Conservation (phyloP, 352 stramenopile genomes). For the Phytophthora podocarpi region DNA sequence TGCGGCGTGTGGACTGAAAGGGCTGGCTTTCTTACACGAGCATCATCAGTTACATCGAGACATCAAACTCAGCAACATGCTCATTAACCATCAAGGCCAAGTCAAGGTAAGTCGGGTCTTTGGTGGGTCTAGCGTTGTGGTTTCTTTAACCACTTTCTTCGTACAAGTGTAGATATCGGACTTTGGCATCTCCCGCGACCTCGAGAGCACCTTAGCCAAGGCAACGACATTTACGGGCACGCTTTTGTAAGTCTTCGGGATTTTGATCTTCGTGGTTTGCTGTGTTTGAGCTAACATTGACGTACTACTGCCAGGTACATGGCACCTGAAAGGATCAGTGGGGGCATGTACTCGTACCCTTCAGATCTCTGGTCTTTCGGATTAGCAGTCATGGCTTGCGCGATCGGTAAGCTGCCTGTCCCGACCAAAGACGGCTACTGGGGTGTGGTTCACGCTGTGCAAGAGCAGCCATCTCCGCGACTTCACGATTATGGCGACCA, state of each 20-base stretch:
- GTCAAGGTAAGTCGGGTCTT: conserved; percentile 63
- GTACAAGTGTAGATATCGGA: conserved; percentile 69
- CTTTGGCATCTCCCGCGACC: conserved; percentile 82
- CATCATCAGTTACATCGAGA: conserved; percentile 93
- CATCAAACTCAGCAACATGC: conserved; percentile 96
- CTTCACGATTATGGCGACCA: conserved; percentile 66
- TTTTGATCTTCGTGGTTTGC: background rate
- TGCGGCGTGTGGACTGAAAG: conserved; percentile 75
- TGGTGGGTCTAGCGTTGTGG: no score
- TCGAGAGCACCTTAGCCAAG: conserved; percentile 87
- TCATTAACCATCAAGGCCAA: conserved; percentile 85
- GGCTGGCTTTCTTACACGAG: conserved; percentile 89
- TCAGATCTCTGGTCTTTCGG: conserved; percentile 89
- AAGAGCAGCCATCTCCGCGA: conserved; percentile 75
- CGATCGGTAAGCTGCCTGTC: conserved; percentile 86
- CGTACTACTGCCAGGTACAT: conserved; percentile 76
- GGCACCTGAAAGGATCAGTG: conserved; percentile 92
- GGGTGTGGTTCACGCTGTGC: conserved; percentile 86
- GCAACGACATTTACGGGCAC: conserved; percentile 92
- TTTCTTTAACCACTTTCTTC: no score
- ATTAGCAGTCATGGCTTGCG: conserved; percentile 82
- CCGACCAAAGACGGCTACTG: conserved; percentile 88
- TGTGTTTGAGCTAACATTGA: conserved; percentile 5
- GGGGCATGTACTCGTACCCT: conserved; percentile 89
- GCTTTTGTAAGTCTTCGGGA: conserved; percentile 61